A percentile compares a stretch with the other conserved stretches of the same genome.
phyloP scores from a whole-genome alignment of 208 protist genomes.

The Trichomonas gallinae region DNA sequence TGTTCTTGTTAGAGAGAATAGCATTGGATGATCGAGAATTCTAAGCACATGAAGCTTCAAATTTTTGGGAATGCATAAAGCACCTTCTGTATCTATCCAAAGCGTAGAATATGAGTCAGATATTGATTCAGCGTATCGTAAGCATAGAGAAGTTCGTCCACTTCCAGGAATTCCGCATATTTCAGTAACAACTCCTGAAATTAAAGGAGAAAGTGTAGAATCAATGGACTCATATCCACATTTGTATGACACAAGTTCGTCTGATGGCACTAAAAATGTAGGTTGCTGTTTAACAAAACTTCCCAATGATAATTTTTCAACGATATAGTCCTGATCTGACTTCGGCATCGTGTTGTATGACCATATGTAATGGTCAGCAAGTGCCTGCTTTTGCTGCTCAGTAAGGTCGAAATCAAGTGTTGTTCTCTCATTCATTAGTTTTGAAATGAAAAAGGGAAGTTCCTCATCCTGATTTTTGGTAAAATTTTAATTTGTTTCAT shows the following conservation, averaged over 20 bases:
- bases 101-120: neutral
- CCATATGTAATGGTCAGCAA: neutral
- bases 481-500: neutral
- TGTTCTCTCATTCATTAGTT: neutral
- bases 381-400: neutral
- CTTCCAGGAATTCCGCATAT: neutral
- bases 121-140: neutral
- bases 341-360: neutral
- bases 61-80: neutral
- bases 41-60: neutral
- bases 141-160: neutral
- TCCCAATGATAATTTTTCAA: neutral
- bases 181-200: neutral
- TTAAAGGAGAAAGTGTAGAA: neutral
- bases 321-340: neutral
- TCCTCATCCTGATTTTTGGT: neutral
- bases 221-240: neutral
- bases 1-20: neutral
- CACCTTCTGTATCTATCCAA: constrained; percentile 14
- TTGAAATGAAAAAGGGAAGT: neutral
- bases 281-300: neutral
- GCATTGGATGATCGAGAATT: neutral
- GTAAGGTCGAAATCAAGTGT: neutral
- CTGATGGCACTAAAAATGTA: neutral
- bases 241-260: neutral